Conservation (phyloP, 805 yeast genomes). For the Saccharomycopsis capsularis region DNA sequence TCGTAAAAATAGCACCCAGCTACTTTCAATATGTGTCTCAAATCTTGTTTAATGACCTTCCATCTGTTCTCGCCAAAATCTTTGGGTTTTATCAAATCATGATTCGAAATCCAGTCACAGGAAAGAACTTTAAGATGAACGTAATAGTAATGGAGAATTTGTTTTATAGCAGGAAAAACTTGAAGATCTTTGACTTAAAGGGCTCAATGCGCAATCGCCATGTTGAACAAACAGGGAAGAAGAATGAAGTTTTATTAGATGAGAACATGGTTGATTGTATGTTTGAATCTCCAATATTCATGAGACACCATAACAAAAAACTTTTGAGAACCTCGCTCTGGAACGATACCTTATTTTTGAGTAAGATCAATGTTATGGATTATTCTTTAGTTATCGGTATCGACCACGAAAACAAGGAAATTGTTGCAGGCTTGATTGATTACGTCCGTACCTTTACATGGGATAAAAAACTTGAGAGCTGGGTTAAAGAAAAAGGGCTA, state of each 20-base stretch:
- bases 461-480: conserved; percentile 96
- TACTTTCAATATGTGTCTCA: conserved; percentile 95
- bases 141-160: conserved; percentile 92
- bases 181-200: conserved; percentile 87
- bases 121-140: conserved; percentile 77
- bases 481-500: conserved; percentile 94
- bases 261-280: conserved; percentile 98
- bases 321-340: conserved; percentile 80
- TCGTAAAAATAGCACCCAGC: conserved; percentile 90
- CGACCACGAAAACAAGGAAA: conserved; percentile 49
- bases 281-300: conserved; percentile 91
- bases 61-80: conserved; percentile 89
- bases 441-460: conserved; percentile 94
- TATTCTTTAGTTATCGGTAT: conserved; percentile 92
- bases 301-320: conserved; percentile 84
- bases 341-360: conserved; percentile 89
- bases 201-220: conserved; percentile 98
- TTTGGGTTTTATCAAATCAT: conserved; percentile 95
- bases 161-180: conserved; percentile 73
- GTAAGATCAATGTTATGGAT: conserved; percentile 98
- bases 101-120: conserved; percentile 68
- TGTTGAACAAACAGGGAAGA: conserved; percentile 92
- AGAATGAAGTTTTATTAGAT: conserved; percentile 87
- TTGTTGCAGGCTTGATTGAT: conserved; percentile 90
- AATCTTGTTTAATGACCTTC: conserved; percentile 87